Evolutionary conservation across 2,329 filamentous ascomycete genomes (phyloP).

Genomic region (Pseudogymnoascus sp.): DNA sequence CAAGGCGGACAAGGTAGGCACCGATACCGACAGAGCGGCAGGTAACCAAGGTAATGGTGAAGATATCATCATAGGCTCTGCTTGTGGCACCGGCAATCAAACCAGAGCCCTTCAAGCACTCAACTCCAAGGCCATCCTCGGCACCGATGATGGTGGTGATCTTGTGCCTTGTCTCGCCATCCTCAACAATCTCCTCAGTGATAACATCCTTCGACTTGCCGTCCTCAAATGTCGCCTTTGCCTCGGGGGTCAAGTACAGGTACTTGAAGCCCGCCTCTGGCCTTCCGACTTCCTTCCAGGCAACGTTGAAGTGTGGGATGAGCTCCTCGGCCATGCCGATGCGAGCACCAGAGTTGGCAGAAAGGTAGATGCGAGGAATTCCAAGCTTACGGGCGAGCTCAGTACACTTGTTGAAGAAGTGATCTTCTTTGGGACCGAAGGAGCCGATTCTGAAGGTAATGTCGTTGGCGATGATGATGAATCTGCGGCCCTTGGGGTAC

Average conservation of each 20-base stretch:
- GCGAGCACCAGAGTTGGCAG: conserved; percentile 96
- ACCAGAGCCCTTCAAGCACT: conserved; percentile 94
- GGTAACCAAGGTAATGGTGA: conserved; percentile 94
- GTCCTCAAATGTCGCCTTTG: conserved; percentile 80
- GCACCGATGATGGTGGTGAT: conserved; percentile 89
- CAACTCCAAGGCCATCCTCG: conserved; percentile 94
- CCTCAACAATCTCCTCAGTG: conserved; percentile 77
- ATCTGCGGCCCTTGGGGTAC: conserved; percentile 84
- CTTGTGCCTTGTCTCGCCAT: conserved; percentile 85
- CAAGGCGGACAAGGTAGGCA: conserved; percentile 95
- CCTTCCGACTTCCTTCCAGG: conserved; percentile 79
- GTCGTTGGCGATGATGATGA: conserved; percentile 96
- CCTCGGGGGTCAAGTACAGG: conserved; percentile 81
- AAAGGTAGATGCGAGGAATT: conserved; percentile 94
- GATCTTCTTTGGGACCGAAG: conserved; percentile 92
- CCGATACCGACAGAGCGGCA: conserved; percentile 98
- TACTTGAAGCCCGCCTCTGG: conserved; percentile 94
- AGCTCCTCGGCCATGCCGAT: conserved; percentile 95
- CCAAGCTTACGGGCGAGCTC: conserved; percentile 89
- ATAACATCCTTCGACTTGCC: conserved; percentile 68
- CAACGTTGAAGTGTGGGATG: conserved; percentile 93
- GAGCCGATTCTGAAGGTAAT: conserved; percentile 99
- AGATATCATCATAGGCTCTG: conserved; percentile 96
- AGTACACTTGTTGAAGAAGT: conserved; percentile 98
- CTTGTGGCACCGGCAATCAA: conserved; percentile 97